Evolutionary conservation across 83 land plant species (phyloP).

Genomic region (Diphasiastrum complanatum): DNA sequence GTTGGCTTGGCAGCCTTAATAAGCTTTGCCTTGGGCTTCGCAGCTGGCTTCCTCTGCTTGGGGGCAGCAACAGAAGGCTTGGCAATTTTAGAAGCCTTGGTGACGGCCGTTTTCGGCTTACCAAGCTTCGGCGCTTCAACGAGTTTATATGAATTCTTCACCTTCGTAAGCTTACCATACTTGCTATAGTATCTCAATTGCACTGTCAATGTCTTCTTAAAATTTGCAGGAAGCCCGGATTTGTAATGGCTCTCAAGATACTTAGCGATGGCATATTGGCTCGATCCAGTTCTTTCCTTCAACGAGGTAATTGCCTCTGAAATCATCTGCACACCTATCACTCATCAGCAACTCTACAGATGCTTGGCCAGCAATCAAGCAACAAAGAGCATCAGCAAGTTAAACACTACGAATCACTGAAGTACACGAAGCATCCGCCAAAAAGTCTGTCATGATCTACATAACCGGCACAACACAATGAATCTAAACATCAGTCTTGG

Average conservation of each 20-base stretch:
- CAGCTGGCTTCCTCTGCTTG: not conserved
- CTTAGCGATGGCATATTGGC: constrained; percentile 16
- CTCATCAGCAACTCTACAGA: too few relatives aligned
- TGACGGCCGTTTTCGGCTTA: constrained; percentile 1
- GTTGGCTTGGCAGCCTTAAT: not conserved
- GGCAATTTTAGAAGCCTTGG: not conserved
- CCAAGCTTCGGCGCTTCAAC: constrained; percentile 4
- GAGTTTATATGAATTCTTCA: constrained; percentile 5
- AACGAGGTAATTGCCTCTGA: constrained; percentile 7
- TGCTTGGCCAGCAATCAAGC: too few relatives aligned
- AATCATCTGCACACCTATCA: constrained; percentile 8
- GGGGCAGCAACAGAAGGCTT: not conserved
- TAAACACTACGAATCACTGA: too few relatives aligned
- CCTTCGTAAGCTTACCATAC: constrained; percentile 4
- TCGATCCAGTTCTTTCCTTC: constrained; percentile 21
- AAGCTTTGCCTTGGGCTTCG: not conserved
- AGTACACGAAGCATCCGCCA: too few relatives aligned
- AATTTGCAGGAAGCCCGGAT: constrained; percentile 6
- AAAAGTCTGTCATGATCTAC: too few relatives aligned
- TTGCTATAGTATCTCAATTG: not conserved
- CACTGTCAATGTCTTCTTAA: not conserved
- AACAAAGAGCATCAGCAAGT: too few relatives aligned
- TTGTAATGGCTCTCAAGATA: constrained; percentile 11
- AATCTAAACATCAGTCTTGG: too few relatives aligned
- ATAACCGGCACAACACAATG: too few relatives aligned